Evolutionary conservation across 345 rosid species (phyloP), one percentile per base, ranked within the genome.

Genomic region (Ceriops tagal): DNA sequence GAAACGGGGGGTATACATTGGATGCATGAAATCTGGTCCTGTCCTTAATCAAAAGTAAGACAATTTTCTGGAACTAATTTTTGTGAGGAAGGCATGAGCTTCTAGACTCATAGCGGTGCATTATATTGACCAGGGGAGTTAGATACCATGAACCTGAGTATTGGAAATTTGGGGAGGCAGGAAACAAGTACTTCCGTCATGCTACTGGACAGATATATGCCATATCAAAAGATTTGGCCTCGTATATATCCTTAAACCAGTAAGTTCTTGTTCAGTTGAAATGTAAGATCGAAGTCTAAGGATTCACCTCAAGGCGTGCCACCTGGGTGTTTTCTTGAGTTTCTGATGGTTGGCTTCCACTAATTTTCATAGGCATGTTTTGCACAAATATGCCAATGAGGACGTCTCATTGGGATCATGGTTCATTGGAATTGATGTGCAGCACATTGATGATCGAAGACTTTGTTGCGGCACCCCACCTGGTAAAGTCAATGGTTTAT

Each of bases 21-120:
- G 99, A 8, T 93, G 99, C 87, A 93, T 93, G 99, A 92, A 91
- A 75, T 93, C 99, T 49, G 99, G 99, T 70, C 97, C 97, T 10
- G 97, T 93, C 65, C 96, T 93, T 69, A 80, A 83, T 67, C 97
- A 93, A 71, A 91, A 85, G 99, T 92, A 75, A 75, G 89, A 20
- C 67, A 71, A 4, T 67, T 43, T 66, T 72, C 16, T 31, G 22
- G 22, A 49, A 37, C 35, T 27, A 53, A 20, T 66, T 73, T 5
- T 58, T 27, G 47, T 24, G 22, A 19, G 58, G n/a, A 62, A 62
- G 30, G 26, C 59, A 30, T 32, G 5, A 49, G 32, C 15, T 58
- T 57, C 11, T 58, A 5, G 20, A 67, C 56, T 51, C 60, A 52
- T 16, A 46, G 62, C 61, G 18, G 62, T 37, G n/a, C 26, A 28